Evolutionary conservation across 805 yeast genomes (phyloP), one percentile per base, ranked within the genome.

Genomic region (Starmera quercuum): DNA sequence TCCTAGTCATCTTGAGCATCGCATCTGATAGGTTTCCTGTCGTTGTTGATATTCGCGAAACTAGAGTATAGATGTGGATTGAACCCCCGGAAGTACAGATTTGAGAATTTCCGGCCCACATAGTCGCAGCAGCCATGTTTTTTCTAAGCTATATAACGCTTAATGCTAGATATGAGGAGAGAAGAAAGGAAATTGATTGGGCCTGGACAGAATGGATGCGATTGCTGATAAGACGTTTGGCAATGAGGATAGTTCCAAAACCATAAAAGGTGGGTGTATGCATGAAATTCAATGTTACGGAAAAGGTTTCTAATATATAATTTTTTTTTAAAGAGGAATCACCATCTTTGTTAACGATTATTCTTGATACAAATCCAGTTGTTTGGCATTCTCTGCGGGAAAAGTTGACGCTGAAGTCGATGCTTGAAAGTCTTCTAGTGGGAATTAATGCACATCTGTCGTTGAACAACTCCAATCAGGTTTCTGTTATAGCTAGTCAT

Each of bases 381-480:
- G 56, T 53, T 34, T 62, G 60, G 69, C 68, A 29, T 64, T 63
- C 38, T 55, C 48, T 41, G 41, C 51, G 45, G 24, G 50, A 39
- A 46, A 53, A 33, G 43, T 49, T 23, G 36, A 49, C 34, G 46
- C 51, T 38, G 36, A 59, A 30, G 50, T 70, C n/a, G 50, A 75
- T 28, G 7, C 56, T 82, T 6, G 71, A 81, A 41, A 64, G 88
- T 3, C 50, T 88, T 7, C 57, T 86, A 21, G 86, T 92, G 17
- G 78, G 82, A 48, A 55, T 88, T 33, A 92, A 92, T 55, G 87
- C 95, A 2, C 98, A 92, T 55, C 54, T 92, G 30, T 79, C 97
- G 0, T 66, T 85, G 32, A 84, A 84, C 56, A 83, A 83, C 45
- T 75, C 87, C 24, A 92, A 92, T 54, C 74, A 74, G 49, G 94